Percentiles rank a stretch among this genome's conserved stretches.
phyloP scores from a whole-genome alignment of 1,139 yeast genomes.

The Hemisphaericaspora xylofermentans region DNA sequence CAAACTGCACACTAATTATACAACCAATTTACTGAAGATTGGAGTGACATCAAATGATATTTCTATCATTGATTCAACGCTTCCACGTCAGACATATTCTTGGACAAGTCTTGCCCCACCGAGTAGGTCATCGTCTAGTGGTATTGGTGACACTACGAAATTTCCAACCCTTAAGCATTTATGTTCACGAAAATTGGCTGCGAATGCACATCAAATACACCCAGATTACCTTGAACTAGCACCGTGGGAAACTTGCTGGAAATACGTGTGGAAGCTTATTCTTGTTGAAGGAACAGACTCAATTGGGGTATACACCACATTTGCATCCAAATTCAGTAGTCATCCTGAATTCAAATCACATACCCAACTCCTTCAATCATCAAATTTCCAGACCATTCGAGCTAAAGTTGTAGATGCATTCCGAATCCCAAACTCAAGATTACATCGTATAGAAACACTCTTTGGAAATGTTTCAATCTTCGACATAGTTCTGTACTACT shows the following conservation, averaged over 20 bases:
- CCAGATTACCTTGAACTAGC: conserved; percentile 22
- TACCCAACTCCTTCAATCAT: neutral
- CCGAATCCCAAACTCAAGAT: conserved; percentile 14
- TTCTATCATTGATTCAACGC: conserved; percentile 16
- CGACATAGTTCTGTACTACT: conserved; percentile 17
- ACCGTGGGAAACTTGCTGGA: conserved; percentile 30
- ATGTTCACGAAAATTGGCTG: conserved; percentile 33
- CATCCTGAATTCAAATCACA: conserved; percentile 28
- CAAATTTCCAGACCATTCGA: conserved; percentile 1
- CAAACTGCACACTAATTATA: conserved; percentile 1
- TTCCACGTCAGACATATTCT: conserved; percentile 17
- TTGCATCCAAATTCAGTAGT: conserved; percentile 25
- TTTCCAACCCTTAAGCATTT: conserved; percentile 19
- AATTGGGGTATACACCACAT: conserved; percentile 27
- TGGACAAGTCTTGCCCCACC: conserved; percentile 19
- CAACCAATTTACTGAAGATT: conserved; percentile 4
- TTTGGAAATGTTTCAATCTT: conserved; percentile 27
- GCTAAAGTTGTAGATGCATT: conserved; percentile 9
- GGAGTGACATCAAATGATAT: conserved; percentile 12
- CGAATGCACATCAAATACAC: conserved; percentile 23
- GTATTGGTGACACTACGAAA: neutral
- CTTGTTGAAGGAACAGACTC: conserved; percentile 29
- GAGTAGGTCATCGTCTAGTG: neutral
- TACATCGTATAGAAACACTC: conserved; percentile 38
- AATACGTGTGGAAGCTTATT: conserved; percentile 33